phyloP scores from a whole-genome alignment of 2,329 filamentous ascomycete species.

The Herpotrichia juniperi region DNA sequence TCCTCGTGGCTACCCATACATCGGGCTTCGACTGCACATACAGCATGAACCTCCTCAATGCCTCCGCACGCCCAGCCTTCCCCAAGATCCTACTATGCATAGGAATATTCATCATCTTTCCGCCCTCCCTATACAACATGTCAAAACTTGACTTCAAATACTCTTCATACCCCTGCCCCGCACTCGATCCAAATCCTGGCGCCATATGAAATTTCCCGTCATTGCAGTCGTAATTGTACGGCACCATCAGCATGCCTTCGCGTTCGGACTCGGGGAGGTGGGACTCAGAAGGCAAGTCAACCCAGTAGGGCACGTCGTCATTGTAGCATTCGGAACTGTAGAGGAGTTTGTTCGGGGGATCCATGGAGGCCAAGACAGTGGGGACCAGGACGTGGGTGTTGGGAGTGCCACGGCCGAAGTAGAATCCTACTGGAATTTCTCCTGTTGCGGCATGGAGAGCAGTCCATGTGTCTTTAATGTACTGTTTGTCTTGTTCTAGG shows the following conservation, averaged over 20 bases:
- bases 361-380: constrained; percentile 59
- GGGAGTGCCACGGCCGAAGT: constrained; percentile 56
- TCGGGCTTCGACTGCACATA: constrained; percentile 47
- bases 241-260: constrained; percentile 48
- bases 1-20: constrained; percentile 53
- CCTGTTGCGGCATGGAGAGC: constrained; percentile 42
- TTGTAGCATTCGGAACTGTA: constrained; percentile 58
- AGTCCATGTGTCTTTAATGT: constrained; percentile 49
- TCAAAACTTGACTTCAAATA: constrained; percentile 50
- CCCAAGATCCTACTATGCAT: constrained; percentile 50
- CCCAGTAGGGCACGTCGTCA: constrained; percentile 62
- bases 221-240: constrained; percentile 49
- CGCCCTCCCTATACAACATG: constrained; percentile 49
- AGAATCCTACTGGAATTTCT: constrained; percentile 56
- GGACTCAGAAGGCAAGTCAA: constrained; percentile 52
- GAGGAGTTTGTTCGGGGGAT: constrained; percentile 50
- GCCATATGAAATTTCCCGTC: constrained; percentile 54
- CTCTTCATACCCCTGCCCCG: constrained; percentile 6
- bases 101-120: constrained; percentile 53
- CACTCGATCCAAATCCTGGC: constrained; percentile 41
- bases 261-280: constrained; percentile 35
- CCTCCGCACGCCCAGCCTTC: constrained; percentile 48
- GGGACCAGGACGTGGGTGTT: constrained; percentile 54
- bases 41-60: constrained; percentile 48
- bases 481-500: constrained; percentile 52